A percentile compares a stretch with the other conserved stretches of the same genome.
phyloP scores from a whole-genome alignment of 1,139 yeast species.

The Hansenula sp. region DNA sequence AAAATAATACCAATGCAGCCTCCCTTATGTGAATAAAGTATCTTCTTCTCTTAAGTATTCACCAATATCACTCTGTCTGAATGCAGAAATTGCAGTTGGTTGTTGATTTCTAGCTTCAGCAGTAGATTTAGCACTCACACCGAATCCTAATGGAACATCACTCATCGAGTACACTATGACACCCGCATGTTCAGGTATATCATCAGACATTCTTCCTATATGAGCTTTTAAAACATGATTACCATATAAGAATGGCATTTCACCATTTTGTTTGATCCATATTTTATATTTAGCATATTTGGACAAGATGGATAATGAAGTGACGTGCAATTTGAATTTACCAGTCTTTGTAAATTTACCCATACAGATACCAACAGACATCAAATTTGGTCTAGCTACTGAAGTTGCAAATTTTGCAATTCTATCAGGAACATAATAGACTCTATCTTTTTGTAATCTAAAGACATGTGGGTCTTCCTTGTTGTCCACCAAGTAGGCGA shows the following conservation, averaged over 20 bases:
- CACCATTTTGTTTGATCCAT: slow-evolving; percentile 97
- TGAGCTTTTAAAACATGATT: slow-evolving; percentile 96
- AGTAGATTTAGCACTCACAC: slow-evolving; percentile 92
- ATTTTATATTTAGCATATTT: slow-evolving; percentile 89
- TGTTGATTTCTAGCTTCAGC: slow-evolving; percentile 80
- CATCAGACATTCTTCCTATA: slow-evolving; percentile 94
- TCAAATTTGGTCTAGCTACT: slow-evolving; percentile 80
- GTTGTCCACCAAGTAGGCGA: slow-evolving; percentile 81
- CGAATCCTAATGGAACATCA: slow-evolving; percentile 93
- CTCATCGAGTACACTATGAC: slow-evolving; percentile 87
- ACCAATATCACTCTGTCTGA: slow-evolving; percentile 97
- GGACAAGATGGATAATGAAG: slow-evolving; percentile 79
- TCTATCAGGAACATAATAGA: slow-evolving; percentile 82
- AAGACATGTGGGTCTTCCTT: slow-evolving; percentile 91
- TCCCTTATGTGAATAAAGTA: slow-evolving; percentile 74
- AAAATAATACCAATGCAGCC: neutral
- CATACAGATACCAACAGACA: slow-evolving; percentile 89
- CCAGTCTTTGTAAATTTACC: slow-evolving; percentile 98
- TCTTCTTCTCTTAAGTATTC: slow-evolving; percentile 98
- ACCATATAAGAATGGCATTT: slow-evolving; percentile 97
- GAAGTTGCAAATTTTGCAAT: slow-evolving; percentile 87
- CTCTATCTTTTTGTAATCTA: slow-evolving; percentile 93
- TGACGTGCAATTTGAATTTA: slow-evolving; percentile 89
- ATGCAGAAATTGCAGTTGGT: slow-evolving; percentile 92
- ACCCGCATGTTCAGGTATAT: slow-evolving; percentile 97